Conservation (phyloP, 108 stramenopile species). For the Nitzschia inconspicua region DNA sequence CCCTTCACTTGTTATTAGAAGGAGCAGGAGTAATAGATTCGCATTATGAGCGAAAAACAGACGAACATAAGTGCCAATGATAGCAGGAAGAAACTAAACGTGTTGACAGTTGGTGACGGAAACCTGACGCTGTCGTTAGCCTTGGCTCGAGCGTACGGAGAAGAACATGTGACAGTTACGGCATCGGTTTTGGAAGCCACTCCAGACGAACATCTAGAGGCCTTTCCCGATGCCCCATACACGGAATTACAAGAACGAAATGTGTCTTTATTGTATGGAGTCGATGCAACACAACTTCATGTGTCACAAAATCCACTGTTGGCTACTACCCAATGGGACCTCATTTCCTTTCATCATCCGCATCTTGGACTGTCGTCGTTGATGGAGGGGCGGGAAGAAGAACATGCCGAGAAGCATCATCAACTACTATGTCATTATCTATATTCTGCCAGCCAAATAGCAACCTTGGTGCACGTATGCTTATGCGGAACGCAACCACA, state of each 20-base stretch:
- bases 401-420: conserved; percentile 45
- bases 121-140: conserved; percentile 65
- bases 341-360: conserved; percentile 70
- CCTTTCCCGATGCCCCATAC: conserved; percentile 35
- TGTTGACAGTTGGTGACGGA: conserved; percentile 69
- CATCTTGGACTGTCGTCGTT: conserved; percentile 54
- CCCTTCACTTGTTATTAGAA: no score
- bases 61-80: not conserved
- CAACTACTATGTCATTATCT: conserved; percentile 59
- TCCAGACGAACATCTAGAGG: conserved; percentile 14
- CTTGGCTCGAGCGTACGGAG: conserved; percentile 50
- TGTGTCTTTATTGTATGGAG: conserved; percentile 38
- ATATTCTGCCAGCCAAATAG: conserved; percentile 38
- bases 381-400: not conserved
- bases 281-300: conserved; percentile 62
- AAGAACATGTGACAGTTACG: conserved; percentile 31
- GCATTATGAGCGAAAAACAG: not conserved
- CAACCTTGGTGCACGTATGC: conserved; percentile 53
- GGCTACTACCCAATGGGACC: conserved; percentile 35
- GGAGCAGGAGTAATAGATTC: not conserved
- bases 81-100: not conserved
- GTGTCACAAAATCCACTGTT: not conserved
- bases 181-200: conserved; percentile 46
- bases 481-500: conserved; percentile 57
- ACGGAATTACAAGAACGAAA: conserved; percentile 33